Conservation (phyloP, 2,329 filamentous ascomycete genomes). For the Pseudofabraea citricarpa region DNA sequence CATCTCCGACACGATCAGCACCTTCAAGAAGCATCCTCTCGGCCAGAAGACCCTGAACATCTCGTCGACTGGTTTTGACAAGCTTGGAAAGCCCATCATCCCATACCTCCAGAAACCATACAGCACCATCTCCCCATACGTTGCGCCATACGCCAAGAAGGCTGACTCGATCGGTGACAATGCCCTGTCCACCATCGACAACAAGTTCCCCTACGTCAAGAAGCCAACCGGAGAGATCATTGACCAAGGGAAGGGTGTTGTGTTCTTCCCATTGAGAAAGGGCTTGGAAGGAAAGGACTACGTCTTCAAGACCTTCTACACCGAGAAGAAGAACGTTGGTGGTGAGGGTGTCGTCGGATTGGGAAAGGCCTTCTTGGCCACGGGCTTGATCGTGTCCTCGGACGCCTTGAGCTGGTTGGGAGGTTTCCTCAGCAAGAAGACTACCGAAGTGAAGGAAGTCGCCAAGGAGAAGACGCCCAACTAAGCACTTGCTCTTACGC, state of each 20-base stretch:
- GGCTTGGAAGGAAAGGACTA: constrained; percentile 58
- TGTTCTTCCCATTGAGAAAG: constrained; percentile 59
- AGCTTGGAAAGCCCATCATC: constrained; percentile 69
- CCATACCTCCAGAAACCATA: constrained; percentile 77
- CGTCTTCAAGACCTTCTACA: constrained; percentile 49
- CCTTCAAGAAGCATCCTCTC: constrained; percentile 76
- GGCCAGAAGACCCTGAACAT: constrained; percentile 78
- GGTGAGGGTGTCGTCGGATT: constrained; percentile 60
- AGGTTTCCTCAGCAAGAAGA: constrained; percentile 55
- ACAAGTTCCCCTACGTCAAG: constrained; percentile 68
- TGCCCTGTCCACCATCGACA: constrained; percentile 65
- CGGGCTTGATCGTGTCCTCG: constrained; percentile 60
- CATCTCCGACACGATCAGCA: constrained; percentile 71
- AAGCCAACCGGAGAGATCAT: constrained; percentile 70
- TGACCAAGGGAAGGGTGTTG: constrained; percentile 55
- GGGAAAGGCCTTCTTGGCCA: constrained; percentile 66
- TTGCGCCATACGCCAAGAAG: constrained; percentile 79
- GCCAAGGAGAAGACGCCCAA: constrained; percentile 39
- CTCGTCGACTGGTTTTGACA: constrained; percentile 69
- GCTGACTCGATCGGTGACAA: constrained; percentile 74
- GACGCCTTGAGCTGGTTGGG: constrained; percentile 60
- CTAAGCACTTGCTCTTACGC: too few relatives aligned
- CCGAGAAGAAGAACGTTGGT: constrained; percentile 58
- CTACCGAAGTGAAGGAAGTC: constrained; percentile 53
- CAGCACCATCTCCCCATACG: constrained; percentile 46